Evolutionary conservation across 2,329 filamentous ascomycete genomes (phyloP).

Genomic region (Dryadomyces quercivorus): DNA sequence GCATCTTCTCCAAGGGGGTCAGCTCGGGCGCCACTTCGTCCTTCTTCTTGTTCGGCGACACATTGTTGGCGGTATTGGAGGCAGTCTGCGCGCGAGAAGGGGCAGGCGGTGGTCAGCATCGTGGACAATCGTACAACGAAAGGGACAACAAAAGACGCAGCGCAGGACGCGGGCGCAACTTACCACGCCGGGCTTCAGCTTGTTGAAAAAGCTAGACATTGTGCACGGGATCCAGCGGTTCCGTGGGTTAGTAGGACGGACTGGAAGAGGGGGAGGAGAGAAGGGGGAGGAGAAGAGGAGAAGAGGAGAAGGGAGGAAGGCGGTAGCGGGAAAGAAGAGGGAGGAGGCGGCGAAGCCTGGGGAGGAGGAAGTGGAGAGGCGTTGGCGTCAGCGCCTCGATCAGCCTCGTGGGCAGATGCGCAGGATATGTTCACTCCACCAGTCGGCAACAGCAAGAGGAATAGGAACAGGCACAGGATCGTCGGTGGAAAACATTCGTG

Average conservation of each 20-base stretch:
- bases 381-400: not conserved
- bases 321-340: not conserved
- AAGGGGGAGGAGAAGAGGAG: not conserved
- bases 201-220: conserved; percentile 49
- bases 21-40: conserved; percentile 45
- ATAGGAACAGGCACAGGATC: not conserved
- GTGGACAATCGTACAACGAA: not conserved
- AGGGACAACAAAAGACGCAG: conserved; percentile 1
- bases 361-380: not conserved
- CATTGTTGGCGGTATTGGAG: conserved; percentile 29
- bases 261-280: not conserved
- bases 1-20: conserved; percentile 59
- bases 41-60: conserved; percentile 33
- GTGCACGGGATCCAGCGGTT: not conserved
- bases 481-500: conserved; percentile 3
- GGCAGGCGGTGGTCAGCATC: not conserved
- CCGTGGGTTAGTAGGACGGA: not conserved
- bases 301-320: not conserved
- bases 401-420: conserved; percentile 5
- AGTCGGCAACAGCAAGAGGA: not conserved
- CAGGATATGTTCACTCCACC: conserved; percentile 4
- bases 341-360: not conserved
- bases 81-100: conserved; percentile 24
- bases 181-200: conserved; percentile 45
- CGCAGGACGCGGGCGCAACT: conserved; percentile 19